phyloP scores from a whole-genome alignment of 2,329 filamentous ascomycete species.

The Clarireedia paspali region DNA sequence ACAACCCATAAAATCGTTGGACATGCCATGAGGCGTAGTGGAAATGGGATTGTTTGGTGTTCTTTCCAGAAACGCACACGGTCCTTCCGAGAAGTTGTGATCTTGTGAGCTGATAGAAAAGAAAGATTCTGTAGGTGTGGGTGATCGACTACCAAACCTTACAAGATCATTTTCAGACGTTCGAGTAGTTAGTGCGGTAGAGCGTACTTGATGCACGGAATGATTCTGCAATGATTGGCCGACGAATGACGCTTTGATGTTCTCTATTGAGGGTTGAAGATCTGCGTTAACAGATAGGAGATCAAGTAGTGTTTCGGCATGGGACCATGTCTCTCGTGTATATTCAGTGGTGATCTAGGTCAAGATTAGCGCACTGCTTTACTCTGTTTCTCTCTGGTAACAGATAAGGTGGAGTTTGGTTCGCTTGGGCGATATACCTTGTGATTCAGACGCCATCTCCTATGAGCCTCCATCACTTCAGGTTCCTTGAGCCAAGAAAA shows the following conservation, averaged over 20 bases:
- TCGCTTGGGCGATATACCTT: conserved; percentile 5
- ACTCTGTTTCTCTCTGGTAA: no score
- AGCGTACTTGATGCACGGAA: background rate
- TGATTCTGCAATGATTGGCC: background rate
- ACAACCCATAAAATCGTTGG: conserved; percentile 36
- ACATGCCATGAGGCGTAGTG: conserved; percentile 30
- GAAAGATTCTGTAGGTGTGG: conserved; percentile 1
- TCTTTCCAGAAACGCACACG: conserved; percentile 3
- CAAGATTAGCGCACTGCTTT: background rate
- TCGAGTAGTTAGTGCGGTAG: background rate
- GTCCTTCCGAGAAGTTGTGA: background rate
- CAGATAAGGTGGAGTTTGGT: background rate
- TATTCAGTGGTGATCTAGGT: conserved; percentile 6
- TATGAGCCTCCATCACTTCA: conserved; percentile 23
- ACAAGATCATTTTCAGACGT: background rate
- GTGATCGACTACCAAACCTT: conserved; percentile 2
- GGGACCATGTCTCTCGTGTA: background rate
- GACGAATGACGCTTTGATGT: background rate
- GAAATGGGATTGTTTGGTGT: conserved; percentile 28
- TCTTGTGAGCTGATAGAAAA: background rate
- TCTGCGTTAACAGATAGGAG: conserved; percentile 5
- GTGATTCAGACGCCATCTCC: conserved; percentile 20
- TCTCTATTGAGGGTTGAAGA: background rate
- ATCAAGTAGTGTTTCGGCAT: background rate
- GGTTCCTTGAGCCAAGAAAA: conserved; percentile 26